Conservation (phyloP, 2,329 filamentous ascomycete species). For the Plenodomus biglobosus region DNA sequence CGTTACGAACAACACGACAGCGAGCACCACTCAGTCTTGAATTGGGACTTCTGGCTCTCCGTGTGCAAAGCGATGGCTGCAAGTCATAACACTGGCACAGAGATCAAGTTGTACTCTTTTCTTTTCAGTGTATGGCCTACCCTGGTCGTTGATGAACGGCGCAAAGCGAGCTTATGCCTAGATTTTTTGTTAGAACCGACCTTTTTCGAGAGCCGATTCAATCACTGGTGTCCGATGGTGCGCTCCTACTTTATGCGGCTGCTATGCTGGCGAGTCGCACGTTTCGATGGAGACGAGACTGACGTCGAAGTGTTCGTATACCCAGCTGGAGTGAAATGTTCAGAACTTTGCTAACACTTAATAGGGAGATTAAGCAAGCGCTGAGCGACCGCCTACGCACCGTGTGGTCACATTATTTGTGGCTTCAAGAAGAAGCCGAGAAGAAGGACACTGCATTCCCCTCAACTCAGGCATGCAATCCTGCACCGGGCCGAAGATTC, state of each 20-base stretch:
- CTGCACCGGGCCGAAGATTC: slow-evolving; percentile 80
- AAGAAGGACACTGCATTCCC: slow-evolving; percentile 58
- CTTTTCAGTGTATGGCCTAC: slow-evolving; percentile 79
- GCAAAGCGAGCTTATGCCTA: slow-evolving; percentile 71
- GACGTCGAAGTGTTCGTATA: slow-evolving; percentile 66
- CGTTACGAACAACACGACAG: slow-evolving; percentile 57
- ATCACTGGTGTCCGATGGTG: slow-evolving; percentile 95
- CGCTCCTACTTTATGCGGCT: slow-evolving; percentile 89
- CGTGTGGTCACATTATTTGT: slow-evolving; percentile 78
- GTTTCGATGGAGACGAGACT: slow-evolving; percentile 68
- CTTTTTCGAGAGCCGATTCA: slow-evolving; percentile 80
- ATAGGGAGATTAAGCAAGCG: slow-evolving; percentile 67
- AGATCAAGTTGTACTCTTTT: slow-evolving; percentile 81
- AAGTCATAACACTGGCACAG: slow-evolving; percentile 86
- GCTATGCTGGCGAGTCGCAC: slow-evolving; percentile 83
- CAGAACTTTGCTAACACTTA: slow-evolving; percentile 5
- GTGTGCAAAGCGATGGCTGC: slow-evolving; percentile 77
- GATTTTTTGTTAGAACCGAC: slow-evolving; percentile 74
- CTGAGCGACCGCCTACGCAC: slow-evolving; percentile 69
- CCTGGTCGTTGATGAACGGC: slow-evolving; percentile 63
- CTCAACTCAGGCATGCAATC: slow-evolving; percentile 78
- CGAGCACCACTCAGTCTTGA: slow-evolving; percentile 55
- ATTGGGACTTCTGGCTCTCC: slow-evolving; percentile 84
- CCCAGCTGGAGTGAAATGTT: background rate
- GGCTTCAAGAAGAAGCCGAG: slow-evolving; percentile 69